These are phyloP conservation scores for Ustilago xerochloae DNA, from an alignment of 1,284 basidiomycete species.

Conservation along the genomic window DNA sequence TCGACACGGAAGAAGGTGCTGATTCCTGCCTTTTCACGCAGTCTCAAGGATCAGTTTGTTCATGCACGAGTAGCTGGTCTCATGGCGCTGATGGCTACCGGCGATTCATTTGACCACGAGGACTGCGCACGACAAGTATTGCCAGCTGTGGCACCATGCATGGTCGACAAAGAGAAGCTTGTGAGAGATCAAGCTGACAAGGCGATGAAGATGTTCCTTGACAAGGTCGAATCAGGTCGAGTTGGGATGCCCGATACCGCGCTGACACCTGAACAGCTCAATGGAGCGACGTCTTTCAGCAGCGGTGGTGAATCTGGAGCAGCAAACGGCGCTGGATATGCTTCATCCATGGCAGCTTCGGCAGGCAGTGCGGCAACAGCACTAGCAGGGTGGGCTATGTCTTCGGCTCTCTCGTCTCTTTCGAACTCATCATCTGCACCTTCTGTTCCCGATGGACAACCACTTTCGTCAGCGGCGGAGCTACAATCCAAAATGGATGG, in stretches of 20 bases:
- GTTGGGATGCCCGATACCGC: constrained; percentile 51
- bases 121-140: constrained; percentile 57
- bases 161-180: constrained; percentile 62
- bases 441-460: constrained; percentile 26
- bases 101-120: constrained; percentile 79
- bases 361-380: constrained; percentile 61
- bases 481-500: constrained; percentile 49
- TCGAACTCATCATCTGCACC: constrained; percentile 35
- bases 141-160: constrained; percentile 59
- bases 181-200: constrained; percentile 63
- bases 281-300: constrained; percentile 25
- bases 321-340: constrained; percentile 24
- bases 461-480: constrained; percentile 27
- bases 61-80: constrained; percentile 93
- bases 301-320: constrained; percentile 6
- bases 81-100: constrained; percentile 95
- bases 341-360: constrained; percentile 48
- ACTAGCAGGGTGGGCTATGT: constrained; percentile 63
- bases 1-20: constrained; percentile 94
- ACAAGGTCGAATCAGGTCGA: constrained; percentile 48
- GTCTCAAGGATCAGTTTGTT: constrained; percentile 89
- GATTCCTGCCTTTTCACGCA: constrained; percentile 90
- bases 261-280: constrained; percentile 44
- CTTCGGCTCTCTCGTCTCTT: constrained; percentile 44
- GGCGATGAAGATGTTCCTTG: constrained; percentile 58